phyloP scores from a whole-genome alignment of 1,284 basidiomycete species.

The Papiliotrema fonsecae region DNA sequence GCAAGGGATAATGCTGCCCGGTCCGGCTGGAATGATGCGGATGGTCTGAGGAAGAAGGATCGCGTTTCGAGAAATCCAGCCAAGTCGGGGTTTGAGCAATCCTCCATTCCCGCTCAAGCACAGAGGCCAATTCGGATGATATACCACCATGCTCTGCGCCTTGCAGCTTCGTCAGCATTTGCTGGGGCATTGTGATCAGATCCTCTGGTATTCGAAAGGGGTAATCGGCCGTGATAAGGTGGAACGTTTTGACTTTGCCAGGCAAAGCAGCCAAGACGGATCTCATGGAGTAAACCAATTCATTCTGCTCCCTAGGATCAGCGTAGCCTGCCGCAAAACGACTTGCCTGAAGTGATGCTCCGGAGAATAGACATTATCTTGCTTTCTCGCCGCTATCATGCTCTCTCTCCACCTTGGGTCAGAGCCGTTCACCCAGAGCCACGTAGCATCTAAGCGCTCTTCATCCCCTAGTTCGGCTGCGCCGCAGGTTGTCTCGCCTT shows the following conservation, averaged over 20 bases:
- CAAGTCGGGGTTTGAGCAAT: constrained; percentile 42
- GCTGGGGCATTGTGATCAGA: constrained; percentile 22
- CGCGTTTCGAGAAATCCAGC: constrained; percentile 36
- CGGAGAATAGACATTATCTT: constrained; percentile 30
- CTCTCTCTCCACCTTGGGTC: constrained; percentile 36
- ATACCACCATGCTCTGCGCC: background rate
- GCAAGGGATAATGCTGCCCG: constrained; percentile 11
- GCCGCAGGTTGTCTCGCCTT: constrained; percentile 36
- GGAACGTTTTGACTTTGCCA: constrained; percentile 32
- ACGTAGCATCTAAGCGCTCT: constrained; percentile 40
- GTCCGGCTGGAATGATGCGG: constrained; percentile 20
- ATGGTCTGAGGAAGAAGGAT: constrained; percentile 26
- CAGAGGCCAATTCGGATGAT: constrained; percentile 11
- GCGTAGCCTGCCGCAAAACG: background rate
- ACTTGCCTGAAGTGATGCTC: constrained; percentile 42
- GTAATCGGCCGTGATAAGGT: constrained; percentile 39
- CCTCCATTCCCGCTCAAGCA: constrained; percentile 23
- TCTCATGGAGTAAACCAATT: constrained; percentile 42
- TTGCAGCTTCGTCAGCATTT: constrained; percentile 22
- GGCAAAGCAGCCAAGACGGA: constrained; percentile 37
- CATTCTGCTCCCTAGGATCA: constrained; percentile 37
- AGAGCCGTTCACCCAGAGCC: constrained; percentile 45
- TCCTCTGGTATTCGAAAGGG: constrained; percentile 27
- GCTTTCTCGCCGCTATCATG: constrained; percentile 20
- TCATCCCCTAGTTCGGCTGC: constrained; percentile 33